phyloP scores from a whole-genome alignment of 345 rosid genomes.

The Heritiera littoralis region DNA sequence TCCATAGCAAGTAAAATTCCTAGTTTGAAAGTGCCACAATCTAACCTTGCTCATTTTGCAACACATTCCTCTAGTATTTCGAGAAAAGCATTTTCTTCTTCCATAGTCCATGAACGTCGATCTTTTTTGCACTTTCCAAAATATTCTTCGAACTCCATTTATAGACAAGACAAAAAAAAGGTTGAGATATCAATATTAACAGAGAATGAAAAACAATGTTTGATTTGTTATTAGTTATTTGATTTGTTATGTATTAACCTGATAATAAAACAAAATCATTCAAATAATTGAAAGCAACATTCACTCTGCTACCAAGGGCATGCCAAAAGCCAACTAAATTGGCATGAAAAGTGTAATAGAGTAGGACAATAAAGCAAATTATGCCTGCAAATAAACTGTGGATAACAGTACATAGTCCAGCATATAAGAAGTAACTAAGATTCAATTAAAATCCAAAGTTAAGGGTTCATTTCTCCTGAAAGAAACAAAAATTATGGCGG shows the following conservation, averaged over 20 bases:
- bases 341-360: not conserved
- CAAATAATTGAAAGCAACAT: conserved; percentile 18
- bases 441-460: not conserved
- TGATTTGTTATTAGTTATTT: not conserved
- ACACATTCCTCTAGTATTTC: too few species aligned
- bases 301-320: conserved; percentile 26
- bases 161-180: too few species aligned
- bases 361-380: conserved; percentile 23
- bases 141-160: too few species aligned
- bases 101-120: too few species aligned
- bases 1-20: too few species aligned
- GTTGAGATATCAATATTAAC: too few species aligned
- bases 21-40: too few species aligned
- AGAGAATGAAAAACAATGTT: too few species aligned
- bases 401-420: not conserved
- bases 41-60: too few species aligned
- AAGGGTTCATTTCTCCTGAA: not conserved
- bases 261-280: not conserved
- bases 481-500: conserved; percentile 34
- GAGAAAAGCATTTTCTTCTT: too few species aligned
- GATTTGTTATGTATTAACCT: not conserved
- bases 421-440: conserved; percentile 21
- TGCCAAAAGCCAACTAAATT: conserved; percentile 35
- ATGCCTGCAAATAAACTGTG: conserved; percentile 28
- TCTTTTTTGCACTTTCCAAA: too few species aligned